Percentiles rank a stretch among this genome's conserved stretches.
Conservation (phyloP, 257 asterid genomes). For the Ilex asprella region DNA sequence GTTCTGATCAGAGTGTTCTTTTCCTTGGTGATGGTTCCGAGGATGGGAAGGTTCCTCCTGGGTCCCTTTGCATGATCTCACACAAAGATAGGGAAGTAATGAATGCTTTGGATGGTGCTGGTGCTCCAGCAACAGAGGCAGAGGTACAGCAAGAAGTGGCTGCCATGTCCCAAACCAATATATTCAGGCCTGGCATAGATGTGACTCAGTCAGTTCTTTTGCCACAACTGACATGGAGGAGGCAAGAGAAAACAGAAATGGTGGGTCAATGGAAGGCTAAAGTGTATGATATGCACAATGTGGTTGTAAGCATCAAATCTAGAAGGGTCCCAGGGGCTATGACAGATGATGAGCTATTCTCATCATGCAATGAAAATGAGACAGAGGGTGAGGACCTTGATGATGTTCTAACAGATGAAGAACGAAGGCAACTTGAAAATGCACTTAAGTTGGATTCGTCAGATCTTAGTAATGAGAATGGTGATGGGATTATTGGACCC, state of each 20-base stretch:
- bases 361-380: slow-evolving; percentile 50
- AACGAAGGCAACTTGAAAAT: slow-evolving; percentile 79
- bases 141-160: slow-evolving; percentile 5
- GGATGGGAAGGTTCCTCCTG: slow-evolving; percentile 2
- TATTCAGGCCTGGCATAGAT: slow-evolving; percentile 92
- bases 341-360: slow-evolving; percentile 72
- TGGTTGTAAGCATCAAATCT: slow-evolving; percentile 88
- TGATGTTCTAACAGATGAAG: slow-evolving; percentile 80
- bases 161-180: slow-evolving; percentile 85
- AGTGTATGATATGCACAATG: slow-evolving; percentile 93
- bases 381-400: slow-evolving; percentile 65
- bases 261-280: slow-evolving; percentile 90
- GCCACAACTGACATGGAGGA: slow-evolving; percentile 89
- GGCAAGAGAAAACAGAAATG: slow-evolving; percentile 70
- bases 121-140: slow-evolving; percentile 3
- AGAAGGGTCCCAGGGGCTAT: slow-evolving; percentile 94
- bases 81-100: slow-evolving; percentile 7
- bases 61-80: slow-evolving; percentile 6
- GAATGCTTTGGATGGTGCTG: slow-evolving; percentile 9
- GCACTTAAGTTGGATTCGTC: slow-evolving; percentile 74
- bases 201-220: slow-evolving; percentile 89
- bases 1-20: slow-evolving; percentile 7
- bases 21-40: slow-evolving; percentile 10
- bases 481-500: slow-evolving; percentile 58
- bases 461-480: slow-evolving; percentile 43